phyloP scores from a whole-genome alignment of 1,284 basidiomycete genomes.

The Leccinum fallax region DNA sequence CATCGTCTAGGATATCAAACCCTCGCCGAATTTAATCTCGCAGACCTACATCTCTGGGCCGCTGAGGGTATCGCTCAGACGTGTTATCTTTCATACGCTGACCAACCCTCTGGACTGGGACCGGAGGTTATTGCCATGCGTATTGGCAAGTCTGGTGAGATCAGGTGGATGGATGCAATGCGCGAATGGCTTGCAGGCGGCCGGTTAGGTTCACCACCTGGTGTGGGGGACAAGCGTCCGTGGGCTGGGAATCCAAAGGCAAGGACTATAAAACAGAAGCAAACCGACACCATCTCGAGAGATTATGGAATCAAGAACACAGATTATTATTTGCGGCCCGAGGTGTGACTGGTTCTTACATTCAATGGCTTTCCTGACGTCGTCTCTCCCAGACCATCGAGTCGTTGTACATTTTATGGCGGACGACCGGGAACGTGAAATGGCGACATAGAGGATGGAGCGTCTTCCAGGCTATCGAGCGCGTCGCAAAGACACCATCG shows the following conservation, averaged over 20 bases:
- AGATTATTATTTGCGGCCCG: constrained; percentile 61
- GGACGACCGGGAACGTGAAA: constrained; percentile 62
- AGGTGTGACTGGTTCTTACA: constrained; percentile 45
- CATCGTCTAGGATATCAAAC: constrained; percentile 39
- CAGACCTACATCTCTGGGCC: constrained; percentile 62
- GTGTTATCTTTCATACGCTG: constrained; percentile 67
- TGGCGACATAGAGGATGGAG: constrained; percentile 81
- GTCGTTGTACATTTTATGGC: constrained; percentile 70
- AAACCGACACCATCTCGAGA: constrained; percentile 33
- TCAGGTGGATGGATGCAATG: constrained; percentile 56
- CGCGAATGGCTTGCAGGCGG: constrained; percentile 52
- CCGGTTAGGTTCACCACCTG: constrained; percentile 51
- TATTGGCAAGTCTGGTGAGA: constrained; percentile 31
- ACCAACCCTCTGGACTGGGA: constrained; percentile 60
- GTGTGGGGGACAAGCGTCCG: constrained; percentile 45
- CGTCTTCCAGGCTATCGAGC: constrained; percentile 73
- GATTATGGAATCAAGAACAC: constrained; percentile 45
- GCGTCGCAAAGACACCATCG: constrained; percentile 50
- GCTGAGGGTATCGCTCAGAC: constrained; percentile 69
- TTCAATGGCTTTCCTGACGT: not conserved
- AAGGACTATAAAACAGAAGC: constrained; percentile 24
- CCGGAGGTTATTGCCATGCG: constrained; percentile 58
- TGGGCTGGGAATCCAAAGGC: constrained; percentile 29
- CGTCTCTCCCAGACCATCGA: constrained; percentile 56
- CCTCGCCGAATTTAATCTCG: constrained; percentile 46